Percentiles rank a stretch among this genome's conserved stretches.
Evolutionary conservation across 306 rosid species (phyloP).

Genomic region (Oxytropis ochrocephala): DNA sequence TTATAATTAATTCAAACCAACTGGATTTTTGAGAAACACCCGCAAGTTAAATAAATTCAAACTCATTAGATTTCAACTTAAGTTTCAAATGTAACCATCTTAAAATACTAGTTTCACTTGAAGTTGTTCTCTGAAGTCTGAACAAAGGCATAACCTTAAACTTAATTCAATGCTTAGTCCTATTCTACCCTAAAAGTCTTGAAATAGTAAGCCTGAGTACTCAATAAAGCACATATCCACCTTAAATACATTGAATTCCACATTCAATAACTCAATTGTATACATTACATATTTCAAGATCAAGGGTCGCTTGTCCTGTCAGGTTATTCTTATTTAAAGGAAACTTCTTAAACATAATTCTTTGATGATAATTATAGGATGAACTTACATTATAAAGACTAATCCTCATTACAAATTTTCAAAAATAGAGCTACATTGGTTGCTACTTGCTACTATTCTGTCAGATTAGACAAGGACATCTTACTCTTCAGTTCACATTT

Average conservation of each 20-base stretch:
- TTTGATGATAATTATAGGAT: not conserved
- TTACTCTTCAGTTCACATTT: too few relatives aligned
- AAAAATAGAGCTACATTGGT: not conserved
- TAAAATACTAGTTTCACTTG: not conserved
- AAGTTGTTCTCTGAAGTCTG: not conserved
- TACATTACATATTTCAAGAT: not conserved
- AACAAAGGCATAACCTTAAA: not conserved
- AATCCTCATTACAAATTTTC: not conserved
- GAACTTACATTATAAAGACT: not conserved
- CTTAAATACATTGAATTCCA: not conserved
- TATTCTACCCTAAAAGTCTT: not conserved
- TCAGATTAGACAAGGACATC: too few relatives aligned
- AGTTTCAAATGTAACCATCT: not conserved
- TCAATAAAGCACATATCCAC: not conserved
- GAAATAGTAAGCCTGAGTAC: not conserved
- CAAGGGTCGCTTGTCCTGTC: not conserved
- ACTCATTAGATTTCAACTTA: not conserved
- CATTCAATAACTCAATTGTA: not conserved
- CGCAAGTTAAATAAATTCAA: not conserved
- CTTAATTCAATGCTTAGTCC: not conserved
- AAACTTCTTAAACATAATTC: not conserved
- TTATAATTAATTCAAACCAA: too few relatives aligned
- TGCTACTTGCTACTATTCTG: not conserved
- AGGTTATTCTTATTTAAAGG: not conserved
- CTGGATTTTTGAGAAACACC: not conserved